phyloP scores from a whole-genome alignment of 257 asterid genomes.

The Plectranthus barbatus region DNA sequence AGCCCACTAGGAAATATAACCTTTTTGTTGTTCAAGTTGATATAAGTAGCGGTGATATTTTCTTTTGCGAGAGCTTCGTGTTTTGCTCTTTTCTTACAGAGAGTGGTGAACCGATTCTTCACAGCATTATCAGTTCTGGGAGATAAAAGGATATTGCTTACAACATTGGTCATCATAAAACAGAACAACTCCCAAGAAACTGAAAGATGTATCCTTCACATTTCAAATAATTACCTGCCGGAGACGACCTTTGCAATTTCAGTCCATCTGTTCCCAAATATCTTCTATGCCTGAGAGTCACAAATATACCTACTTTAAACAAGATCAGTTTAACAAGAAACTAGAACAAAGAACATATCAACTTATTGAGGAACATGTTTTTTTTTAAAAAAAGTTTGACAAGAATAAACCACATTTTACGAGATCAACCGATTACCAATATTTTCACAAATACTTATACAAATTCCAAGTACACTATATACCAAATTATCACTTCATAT shows the following conservation, averaged over 20 bases:
- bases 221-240: conserved; percentile 66
- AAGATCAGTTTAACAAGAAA: too few species aligned
- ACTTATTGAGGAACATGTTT: too few species aligned
- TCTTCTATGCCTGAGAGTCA: conserved; percentile 87
- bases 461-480: too few species aligned
- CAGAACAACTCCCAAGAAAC: not conserved
- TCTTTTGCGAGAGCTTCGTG: conserved; percentile 82
- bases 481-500: too few species aligned
- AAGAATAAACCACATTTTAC: too few species aligned
- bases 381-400: too few species aligned
- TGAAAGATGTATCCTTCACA: not conserved
- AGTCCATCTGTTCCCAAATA: conserved; percentile 95
- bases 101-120: too few species aligned
- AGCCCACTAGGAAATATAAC: conserved; percentile 48
- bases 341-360: not conserved
- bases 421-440: too few species aligned
- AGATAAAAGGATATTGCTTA: not conserved
- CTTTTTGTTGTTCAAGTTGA: conserved; percentile 79
- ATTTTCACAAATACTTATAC: too few species aligned
- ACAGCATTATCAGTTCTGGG: too few species aligned
- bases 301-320: too few species aligned
- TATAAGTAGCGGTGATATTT: conserved; percentile 45
- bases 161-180: not conserved
- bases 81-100: too few species aligned
- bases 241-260: conserved; percentile 98